Base-by-base conservation (phyloP, 2,329 filamentous ascomycete genomes). In the Nemania abortiva region DNA sequence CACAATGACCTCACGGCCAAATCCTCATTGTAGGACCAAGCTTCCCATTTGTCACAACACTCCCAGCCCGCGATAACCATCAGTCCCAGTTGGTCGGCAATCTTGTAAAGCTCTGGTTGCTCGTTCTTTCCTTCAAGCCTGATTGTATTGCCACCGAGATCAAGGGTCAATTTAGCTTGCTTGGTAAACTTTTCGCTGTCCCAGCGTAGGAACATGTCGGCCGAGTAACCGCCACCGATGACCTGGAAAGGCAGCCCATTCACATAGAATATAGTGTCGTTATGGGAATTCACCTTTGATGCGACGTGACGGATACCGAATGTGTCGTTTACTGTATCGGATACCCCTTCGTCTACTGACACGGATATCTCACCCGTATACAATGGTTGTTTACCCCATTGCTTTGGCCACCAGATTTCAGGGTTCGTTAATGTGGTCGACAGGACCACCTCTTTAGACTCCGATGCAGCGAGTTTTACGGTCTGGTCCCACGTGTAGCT, bases 1-100 rank as follows among this genome's bases (percentile, higher is more conserved):
- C 88, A 91, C 2, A 78, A 72, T 0, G 80, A 78, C 55, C 81
- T 77, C 27, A 82, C 72, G 7, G 78, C 69, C 6, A 85, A 71
- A 56, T 91, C 85, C 13, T 85, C 76, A 72, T 90, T 90, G 76
- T 90, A 89, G 57, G 74, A 76, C 88, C 88, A 91, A 0, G 84
- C 86, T 74, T 91, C 89, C 89, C 89, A 91, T 75, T 91, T 91
- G 72, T 90, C 87, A 75, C 89, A 91, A 76, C 89, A 91, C 69
- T 90, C 88, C 88, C 88, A 91, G 0, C 89, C 89, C 0, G 88
- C 81, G 45, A 91, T 80, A 0, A 91, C 77, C 87, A 91, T 89
- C 42, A 91, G 73, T 0, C 89, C 89, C 73, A 89, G 79, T 2
- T 82, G 80, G 72, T 90, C 88, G 0, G 88, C 86, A 1, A 90